These are phyloP conservation scores for Schizophyllum commune DNA, from an alignment of 1,284 basidiomycete genomes.

Conservation along the genomic window DNA sequence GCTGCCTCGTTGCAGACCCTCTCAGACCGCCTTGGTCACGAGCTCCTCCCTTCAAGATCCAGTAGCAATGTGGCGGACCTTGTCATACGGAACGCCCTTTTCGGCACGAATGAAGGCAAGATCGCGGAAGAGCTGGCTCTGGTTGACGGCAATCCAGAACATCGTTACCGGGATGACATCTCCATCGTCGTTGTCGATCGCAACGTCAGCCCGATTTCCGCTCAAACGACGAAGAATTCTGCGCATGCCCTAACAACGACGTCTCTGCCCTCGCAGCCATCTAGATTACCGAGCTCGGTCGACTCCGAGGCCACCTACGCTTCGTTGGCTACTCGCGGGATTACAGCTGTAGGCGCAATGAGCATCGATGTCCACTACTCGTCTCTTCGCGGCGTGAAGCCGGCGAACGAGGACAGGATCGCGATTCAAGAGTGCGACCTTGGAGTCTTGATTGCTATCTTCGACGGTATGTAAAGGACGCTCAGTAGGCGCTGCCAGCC, in stretches of 20 bases:
- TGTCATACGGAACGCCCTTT: slow-evolving; percentile 6
- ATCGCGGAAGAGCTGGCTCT: background rate
- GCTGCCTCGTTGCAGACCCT: background rate
- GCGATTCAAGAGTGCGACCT: background rate
- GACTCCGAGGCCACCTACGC: too few species aligned
- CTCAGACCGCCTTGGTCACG: background rate
- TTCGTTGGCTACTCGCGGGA: too few species aligned
- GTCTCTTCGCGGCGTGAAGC: slow-evolving; percentile 1
- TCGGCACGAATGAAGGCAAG: slow-evolving; percentile 7
- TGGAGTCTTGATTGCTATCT: slow-evolving; percentile 9
- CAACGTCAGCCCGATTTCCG: too few species aligned
- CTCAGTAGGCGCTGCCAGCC: too few species aligned
- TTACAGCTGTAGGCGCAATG: too few species aligned
- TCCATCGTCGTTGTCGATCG: background rate
- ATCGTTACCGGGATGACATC: background rate
- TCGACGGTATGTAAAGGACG: slow-evolving; percentile 10
- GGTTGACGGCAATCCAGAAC: background rate
- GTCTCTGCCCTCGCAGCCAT: too few species aligned
- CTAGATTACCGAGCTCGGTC: too few species aligned
- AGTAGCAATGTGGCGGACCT: slow-evolving; percentile 6
- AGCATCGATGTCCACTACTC: background rate
- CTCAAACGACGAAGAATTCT: too few species aligned
- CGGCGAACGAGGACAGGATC: slow-evolving; percentile 6
- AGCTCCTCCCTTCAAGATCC: slow-evolving; percentile 1
- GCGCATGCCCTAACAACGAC: too few species aligned